Evolutionary conservation across 2,329 filamentous ascomycete genomes (phyloP).

Genomic region (Ceratocystiopsis sp.): DNA sequence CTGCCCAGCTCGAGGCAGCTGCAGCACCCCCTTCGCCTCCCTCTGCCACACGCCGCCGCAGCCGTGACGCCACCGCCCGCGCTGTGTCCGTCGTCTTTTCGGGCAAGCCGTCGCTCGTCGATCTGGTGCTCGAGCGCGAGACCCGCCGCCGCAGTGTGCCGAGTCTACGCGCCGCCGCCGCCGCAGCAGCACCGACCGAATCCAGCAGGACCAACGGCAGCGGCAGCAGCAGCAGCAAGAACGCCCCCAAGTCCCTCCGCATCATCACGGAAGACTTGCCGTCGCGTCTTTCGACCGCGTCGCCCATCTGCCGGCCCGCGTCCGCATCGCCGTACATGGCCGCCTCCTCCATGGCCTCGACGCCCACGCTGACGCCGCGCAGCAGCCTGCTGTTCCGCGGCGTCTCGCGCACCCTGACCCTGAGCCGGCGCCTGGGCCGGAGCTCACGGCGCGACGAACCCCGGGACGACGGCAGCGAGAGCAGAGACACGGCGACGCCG

Average conservation of each 20-base stretch:
- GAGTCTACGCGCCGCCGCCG: too few relatives aligned
- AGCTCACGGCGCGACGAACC: too few relatives aligned
- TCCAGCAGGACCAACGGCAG: slow-evolving; percentile 1
- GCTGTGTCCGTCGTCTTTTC: slow-evolving; percentile 41
- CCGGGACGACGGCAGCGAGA: too few relatives aligned
- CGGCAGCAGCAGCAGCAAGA: too few relatives aligned
- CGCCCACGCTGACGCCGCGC: slow-evolving; percentile 23
- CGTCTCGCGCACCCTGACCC: slow-evolving; percentile 31
- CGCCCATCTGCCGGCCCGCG: too few relatives aligned
- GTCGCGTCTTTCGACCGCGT: too few relatives aligned
- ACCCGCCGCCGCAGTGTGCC: slow-evolving; percentile 12
- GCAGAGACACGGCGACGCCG: background rate
- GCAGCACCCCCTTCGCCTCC: background rate
- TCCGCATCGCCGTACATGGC: too few relatives aligned
- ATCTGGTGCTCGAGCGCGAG: slow-evolving; percentile 19
- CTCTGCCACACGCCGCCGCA: slow-evolving; percentile 16
- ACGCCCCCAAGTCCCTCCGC: too few relatives aligned
- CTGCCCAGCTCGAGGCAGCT: too few relatives aligned
- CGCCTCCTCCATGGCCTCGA: slow-evolving; percentile 9
- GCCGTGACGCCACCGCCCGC: slow-evolving; percentile 37
- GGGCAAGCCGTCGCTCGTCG: slow-evolving; percentile 40
- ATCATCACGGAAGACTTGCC: too few relatives aligned
- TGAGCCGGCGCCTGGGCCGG: slow-evolving; percentile 27
- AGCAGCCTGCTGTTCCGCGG: slow-evolving; percentile 26
- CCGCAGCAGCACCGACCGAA: background rate